Evolutionary conservation across 2,329 filamentous ascomycete genomes (phyloP), one percentile per base, ranked within the genome.

Genomic region (Colletotrichum shisoi): DNA sequence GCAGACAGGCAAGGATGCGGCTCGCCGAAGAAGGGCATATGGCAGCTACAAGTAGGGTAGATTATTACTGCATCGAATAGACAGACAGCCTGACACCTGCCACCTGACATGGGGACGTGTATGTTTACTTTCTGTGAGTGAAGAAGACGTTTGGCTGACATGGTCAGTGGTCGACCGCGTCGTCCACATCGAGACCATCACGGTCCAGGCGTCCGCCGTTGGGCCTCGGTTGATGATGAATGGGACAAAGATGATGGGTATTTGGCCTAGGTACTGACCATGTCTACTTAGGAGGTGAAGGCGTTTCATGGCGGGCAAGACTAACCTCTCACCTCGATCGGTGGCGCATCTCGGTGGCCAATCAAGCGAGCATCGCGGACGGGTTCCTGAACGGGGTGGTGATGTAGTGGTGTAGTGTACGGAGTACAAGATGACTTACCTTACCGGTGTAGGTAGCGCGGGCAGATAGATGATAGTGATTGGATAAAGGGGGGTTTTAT

Each of bases 1-100:
- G 7, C 31, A 34, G 8, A 62, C 37, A 45, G 61, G 54, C 37
- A 46, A 27, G 31, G 24, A 53, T 19, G 54, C n/a, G 59, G 31
- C 44, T 34, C 24, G 42, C 49, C 54, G 37, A 40, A 19, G 52
- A 64, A 45, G 49, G 52, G 12, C 52, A 53, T 27, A 57, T 56
- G 40, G 51, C 39, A 45, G 12, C 15, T 40, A 34, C 31, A 34
- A 34, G 8, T 34, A 39, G 13, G 21, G 58, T 52, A 57, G 59
- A 63, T 21, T 59, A 51, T 42, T 37, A 51, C 54, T 27, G 21
- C 54, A 58, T 67, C 48, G 64, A 34, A 64, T 67, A 67, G 65
- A 67, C 54, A 37, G 12, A 46, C 49, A 34, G 49, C 31, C 17
- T n/a, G 17, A 37, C 9, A 37, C 31, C 17, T 15, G 11, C n/a